Conservation (phyloP, 2,329 filamentous ascomycete species). For the Helotiales sp. region DNA sequence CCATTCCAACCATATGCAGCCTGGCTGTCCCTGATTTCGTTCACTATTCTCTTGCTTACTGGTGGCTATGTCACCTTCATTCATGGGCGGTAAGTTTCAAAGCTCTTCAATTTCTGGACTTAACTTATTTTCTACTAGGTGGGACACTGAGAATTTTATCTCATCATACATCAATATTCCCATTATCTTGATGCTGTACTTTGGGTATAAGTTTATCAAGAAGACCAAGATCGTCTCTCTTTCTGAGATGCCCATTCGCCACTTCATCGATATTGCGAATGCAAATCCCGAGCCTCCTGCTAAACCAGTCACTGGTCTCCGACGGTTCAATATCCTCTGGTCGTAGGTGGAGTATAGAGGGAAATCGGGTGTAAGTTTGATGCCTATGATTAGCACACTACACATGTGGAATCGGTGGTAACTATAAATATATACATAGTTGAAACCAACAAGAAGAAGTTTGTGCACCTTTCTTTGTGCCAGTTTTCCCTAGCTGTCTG, state of each 20-base stretch:
- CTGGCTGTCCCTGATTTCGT: slow-evolving; percentile 50
- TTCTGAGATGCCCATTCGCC: slow-evolving; percentile 38
- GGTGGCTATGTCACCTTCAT: slow-evolving; percentile 67
- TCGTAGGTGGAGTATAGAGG: neutral
- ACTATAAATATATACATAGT: too few relatives aligned
- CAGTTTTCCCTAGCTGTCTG: too few relatives aligned
- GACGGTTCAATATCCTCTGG: slow-evolving; percentile 30
- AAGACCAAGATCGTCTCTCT: slow-evolving; percentile 44
- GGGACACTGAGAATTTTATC: slow-evolving; percentile 56
- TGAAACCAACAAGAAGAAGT: too few relatives aligned
- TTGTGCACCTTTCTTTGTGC: too few relatives aligned
- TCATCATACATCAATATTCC: slow-evolving; percentile 66
- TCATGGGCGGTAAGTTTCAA: slow-evolving; percentile 42
- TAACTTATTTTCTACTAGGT: slow-evolving; percentile 41
- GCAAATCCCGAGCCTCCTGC: slow-evolving; percentile 27
- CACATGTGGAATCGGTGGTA: too few relatives aligned
- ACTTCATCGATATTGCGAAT: slow-evolving; percentile 39
- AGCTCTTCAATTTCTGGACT: neutral
- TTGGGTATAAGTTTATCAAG: slow-evolving; percentile 55
- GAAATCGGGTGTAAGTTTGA: too few relatives aligned
- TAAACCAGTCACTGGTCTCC: slow-evolving; percentile 19
- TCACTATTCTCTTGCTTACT: slow-evolving; percentile 54
- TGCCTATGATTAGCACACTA: too few relatives aligned
- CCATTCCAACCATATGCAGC: slow-evolving; percentile 58
- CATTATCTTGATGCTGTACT: slow-evolving; percentile 52